These are phyloP conservation scores for Fusarium veterinarium DNA, from an alignment of 2,329 filamentous ascomycete species.

Conservation along the genomic window DNA sequence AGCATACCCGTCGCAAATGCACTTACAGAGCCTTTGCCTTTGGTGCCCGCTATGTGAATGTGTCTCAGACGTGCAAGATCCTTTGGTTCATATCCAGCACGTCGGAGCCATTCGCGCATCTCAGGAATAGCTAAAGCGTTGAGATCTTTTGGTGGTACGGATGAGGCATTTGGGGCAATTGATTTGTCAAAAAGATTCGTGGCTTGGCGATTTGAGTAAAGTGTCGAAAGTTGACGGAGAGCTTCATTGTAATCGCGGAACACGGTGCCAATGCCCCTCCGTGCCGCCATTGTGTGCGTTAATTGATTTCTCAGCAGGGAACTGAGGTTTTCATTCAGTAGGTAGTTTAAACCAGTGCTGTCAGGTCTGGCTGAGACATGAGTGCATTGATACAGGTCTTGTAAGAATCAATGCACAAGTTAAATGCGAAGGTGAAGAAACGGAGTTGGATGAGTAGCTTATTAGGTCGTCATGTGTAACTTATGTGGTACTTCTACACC, in stretches of 20 bases:
- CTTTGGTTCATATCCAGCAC: conserved; percentile 74
- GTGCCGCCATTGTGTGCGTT: conserved; percentile 4
- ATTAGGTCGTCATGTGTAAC: neutral
- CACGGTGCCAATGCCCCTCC: conserved; percentile 23
- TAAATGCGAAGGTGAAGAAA: neutral
- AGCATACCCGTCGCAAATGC: conserved; percentile 86
- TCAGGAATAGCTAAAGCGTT: conserved; percentile 84
- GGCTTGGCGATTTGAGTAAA: conserved; percentile 83
- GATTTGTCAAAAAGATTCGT: conserved; percentile 59
- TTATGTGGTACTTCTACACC: neutral
- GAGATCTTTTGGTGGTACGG: conserved; percentile 61
- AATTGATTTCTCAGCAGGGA: neutral
- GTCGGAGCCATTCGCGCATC: conserved; percentile 80
- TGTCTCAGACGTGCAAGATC: conserved; percentile 59
- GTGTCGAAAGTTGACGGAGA: conserved; percentile 76
- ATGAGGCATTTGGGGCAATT: conserved; percentile 46
- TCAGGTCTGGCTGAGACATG: neutral
- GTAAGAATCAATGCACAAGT: neutral
- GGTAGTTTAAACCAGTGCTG: neutral
- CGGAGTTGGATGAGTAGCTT: neutral
- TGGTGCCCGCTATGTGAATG: conserved; percentile 92
- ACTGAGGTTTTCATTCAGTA: neutral
- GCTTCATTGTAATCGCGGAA: conserved; percentile 70
- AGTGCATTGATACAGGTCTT: neutral
- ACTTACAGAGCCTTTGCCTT: conserved; percentile 91